Evolutionary conservation across 2,329 filamentous ascomycete genomes (phyloP).

Genomic region (Penicillium sp.): DNA sequence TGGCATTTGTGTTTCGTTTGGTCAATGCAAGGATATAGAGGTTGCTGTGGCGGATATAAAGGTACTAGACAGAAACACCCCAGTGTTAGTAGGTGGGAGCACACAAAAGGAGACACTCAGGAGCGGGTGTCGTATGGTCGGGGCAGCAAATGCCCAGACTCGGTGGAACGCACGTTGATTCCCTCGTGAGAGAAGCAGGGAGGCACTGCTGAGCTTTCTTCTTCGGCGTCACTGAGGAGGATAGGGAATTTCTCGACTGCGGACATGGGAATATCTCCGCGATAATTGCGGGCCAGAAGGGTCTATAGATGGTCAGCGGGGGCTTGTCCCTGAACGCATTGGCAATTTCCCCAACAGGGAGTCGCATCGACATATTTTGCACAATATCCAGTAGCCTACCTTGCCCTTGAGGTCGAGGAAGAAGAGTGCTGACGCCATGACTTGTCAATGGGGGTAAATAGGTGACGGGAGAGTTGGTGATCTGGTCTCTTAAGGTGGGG

Average conservation of each 20-base stretch:
- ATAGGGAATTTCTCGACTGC: slow-evolving; percentile 96
- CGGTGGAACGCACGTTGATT: slow-evolving; percentile 66
- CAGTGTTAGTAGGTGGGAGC: slow-evolving; percentile 11
- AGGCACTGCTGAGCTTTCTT: slow-evolving; percentile 93
- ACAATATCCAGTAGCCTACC: slow-evolving; percentile 45
- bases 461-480: slow-evolving; percentile 3
- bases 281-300: slow-evolving; percentile 94
- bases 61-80: slow-evolving; percentile 55
- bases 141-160: not conserved
- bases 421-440: slow-evolving; percentile 94
- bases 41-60: slow-evolving; percentile 99
- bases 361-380: not conserved
- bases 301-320: slow-evolving; percentile 52
- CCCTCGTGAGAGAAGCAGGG: slow-evolving; percentile 98
- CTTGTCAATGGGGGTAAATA: slow-evolving; percentile 25
- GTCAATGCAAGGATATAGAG: slow-evolving; percentile 95
- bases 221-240: slow-evolving; percentile 93
- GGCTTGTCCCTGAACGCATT: slow-evolving; percentile 18
- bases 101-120: slow-evolving; percentile 11
- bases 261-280: slow-evolving; percentile 97
- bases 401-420: slow-evolving; percentile 99
- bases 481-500: slow-evolving; percentile 3
- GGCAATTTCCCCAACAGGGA: not conserved
- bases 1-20: slow-evolving; percentile 97
- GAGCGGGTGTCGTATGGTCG: slow-evolving; percentile 6